Evolutionary conservation across 257 asterid genomes (phyloP).

Genomic region (Solanum bulbocastanum): DNA sequence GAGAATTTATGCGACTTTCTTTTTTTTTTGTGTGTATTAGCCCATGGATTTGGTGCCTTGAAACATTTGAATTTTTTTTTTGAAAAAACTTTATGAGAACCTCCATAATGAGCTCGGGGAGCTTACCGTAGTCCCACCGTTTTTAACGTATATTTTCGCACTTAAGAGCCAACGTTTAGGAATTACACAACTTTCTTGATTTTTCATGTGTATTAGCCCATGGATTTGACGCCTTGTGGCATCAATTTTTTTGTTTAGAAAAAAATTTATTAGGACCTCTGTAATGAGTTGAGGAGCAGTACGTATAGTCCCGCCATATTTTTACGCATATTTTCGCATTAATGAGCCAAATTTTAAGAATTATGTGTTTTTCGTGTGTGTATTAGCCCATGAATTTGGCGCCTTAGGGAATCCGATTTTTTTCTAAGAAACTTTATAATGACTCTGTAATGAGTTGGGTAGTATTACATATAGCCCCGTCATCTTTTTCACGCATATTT

Average conservation of each 20-base stretch:
- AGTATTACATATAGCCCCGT: too few relatives aligned
- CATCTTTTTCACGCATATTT: not conserved
- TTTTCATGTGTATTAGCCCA: too few relatives aligned
- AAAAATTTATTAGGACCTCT: too few relatives aligned
- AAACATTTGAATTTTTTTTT: not conserved
- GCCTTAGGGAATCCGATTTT: too few relatives aligned
- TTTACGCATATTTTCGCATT: not conserved
- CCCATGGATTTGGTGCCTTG: not conserved
- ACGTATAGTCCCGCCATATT: not conserved
- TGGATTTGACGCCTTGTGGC: not conserved
- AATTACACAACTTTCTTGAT: not conserved
- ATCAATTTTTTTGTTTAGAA: not conserved
- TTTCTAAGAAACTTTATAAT: too few relatives aligned
- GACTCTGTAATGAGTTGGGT: not conserved
- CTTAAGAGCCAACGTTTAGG: not conserved
- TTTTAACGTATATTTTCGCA: too few relatives aligned
- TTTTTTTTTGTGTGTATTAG: not conserved
- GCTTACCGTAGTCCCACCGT: not conserved
- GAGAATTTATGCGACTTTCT: not conserved
- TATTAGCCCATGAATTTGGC: not conserved
- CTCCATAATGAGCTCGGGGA: not conserved
- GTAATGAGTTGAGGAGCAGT: not conserved
- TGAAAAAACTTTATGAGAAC: not conserved
- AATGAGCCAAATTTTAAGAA: too few relatives aligned
- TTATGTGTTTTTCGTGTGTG: not conserved